Conservation (phyloP, 1,284 basidiomycete genomes). For the Malassezia obtusa region DNA sequence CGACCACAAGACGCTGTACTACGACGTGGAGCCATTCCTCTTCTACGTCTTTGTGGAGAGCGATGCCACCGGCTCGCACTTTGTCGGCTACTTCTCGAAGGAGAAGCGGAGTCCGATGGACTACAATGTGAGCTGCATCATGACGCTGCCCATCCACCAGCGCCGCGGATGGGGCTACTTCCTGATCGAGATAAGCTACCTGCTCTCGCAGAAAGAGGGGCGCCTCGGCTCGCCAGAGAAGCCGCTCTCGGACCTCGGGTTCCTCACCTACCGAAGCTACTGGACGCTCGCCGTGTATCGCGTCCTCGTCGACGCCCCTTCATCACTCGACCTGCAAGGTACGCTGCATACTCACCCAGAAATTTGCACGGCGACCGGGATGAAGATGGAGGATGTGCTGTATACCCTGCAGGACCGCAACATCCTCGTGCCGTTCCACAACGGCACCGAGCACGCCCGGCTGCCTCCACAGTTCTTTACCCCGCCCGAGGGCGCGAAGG, state of each 20-base stretch:
- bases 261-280: slow-evolving; percentile 86
- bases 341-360: slow-evolving; percentile 51
- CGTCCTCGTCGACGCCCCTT: slow-evolving; percentile 60
- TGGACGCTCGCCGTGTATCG: slow-evolving; percentile 87
- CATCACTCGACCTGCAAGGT: slow-evolving; percentile 65
- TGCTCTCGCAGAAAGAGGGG: slow-evolving; percentile 87
- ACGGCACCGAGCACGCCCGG: slow-evolving; percentile 2
- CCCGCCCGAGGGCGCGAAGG: not conserved
- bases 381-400: slow-evolving; percentile 82
- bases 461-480: slow-evolving; percentile 8
- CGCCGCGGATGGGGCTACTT: slow-evolving; percentile 82
- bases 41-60: slow-evolving; percentile 95
- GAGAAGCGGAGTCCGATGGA: slow-evolving; percentile 93
- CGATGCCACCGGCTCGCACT: slow-evolving; percentile 79
- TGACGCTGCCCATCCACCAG: slow-evolving; percentile 93
- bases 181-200: slow-evolving; percentile 78
- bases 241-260: slow-evolving; percentile 84
- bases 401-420: slow-evolving; percentile 65
- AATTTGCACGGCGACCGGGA: slow-evolving; percentile 73
- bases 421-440: slow-evolving; percentile 57
- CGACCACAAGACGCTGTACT: slow-evolving; percentile 98
- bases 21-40: slow-evolving; percentile 97
- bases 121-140: slow-evolving; percentile 91
- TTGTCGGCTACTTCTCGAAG: slow-evolving; percentile 98
- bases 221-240: slow-evolving; percentile 98